Evolutionary conservation across 305 asterid species (phyloP).

Genomic region (Solanum aculeatissimum): DNA sequence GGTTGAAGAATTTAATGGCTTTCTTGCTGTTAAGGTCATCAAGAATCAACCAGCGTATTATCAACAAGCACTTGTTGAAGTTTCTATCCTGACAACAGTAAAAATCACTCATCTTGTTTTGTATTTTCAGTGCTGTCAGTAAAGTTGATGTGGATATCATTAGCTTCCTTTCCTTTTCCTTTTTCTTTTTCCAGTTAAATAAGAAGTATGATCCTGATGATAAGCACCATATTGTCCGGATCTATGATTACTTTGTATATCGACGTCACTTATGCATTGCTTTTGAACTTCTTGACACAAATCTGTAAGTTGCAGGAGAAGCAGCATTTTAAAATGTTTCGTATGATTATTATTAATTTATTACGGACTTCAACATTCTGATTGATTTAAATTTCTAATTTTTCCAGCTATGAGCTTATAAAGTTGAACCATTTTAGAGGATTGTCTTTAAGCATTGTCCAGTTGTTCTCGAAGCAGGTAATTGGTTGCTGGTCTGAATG

Average conservation of each 20-base stretch:
- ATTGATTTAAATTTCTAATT: not conserved
- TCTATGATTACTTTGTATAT: conserved; percentile 80
- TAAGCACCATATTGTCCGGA: conserved; percentile 97
- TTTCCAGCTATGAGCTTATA: conserved; percentile 85
- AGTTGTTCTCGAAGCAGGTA: conserved; percentile 96
- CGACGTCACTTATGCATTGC: conserved; percentile 91
- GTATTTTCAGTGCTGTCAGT: conserved; percentile 14
- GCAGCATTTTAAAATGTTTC: not conserved
- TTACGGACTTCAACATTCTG: conserved; percentile 4
- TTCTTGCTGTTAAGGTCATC: conserved; percentile 91
- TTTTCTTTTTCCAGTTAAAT: conserved; percentile 49
- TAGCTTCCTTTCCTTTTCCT: conserved; percentile 1
- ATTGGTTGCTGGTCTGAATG: conserved; percentile 14
- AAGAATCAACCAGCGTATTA: conserved; percentile 96
- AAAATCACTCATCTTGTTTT: conserved; percentile 19
- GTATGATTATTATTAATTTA: conserved; percentile 1
- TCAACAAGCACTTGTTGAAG: conserved; percentile 99
- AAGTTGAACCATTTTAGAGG: conserved; percentile 91
- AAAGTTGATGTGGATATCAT: conserved; percentile 7
- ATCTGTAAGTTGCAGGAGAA: conserved; percentile 59
- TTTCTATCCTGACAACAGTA: conserved; percentile 82
- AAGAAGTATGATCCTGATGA: conserved; percentile 98
- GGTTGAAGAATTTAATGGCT: conserved; percentile 70
- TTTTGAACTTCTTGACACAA: conserved; percentile 89
- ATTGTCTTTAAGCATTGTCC: conserved; percentile 84